Evolutionary conservation across 2,329 filamentous ascomycete genomes (phyloP), one percentile per base, ranked within the genome.

Genomic region (Botrytis sinoallii): DNA sequence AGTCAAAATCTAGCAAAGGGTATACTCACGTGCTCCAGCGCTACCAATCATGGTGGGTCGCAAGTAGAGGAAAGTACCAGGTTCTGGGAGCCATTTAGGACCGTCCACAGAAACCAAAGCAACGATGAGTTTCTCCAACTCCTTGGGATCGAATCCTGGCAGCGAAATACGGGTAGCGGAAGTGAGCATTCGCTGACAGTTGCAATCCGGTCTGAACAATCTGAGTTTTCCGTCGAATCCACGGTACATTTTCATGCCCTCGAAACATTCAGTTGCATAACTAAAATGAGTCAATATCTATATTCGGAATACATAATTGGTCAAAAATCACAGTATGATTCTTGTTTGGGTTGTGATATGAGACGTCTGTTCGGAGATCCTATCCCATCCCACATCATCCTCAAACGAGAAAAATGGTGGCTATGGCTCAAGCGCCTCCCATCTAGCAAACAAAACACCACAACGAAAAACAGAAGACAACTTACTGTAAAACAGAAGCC

Each of bases 191-290:
- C 80, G 76, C 57, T 72, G 84, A 78, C 86, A 86, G 81, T 92
- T 92, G 74, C 85, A 83, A 63, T 87, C 82, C 0, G 90, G 88
- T 60, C 90, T 86, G 84, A 92, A 92, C 40, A 92, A 83, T 64
- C 90, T 87, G 67, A 91, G 83, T 75, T 87, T 87, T 70, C 88
- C 88, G 79, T 92, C 89, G 74, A 85, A 88, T 73, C 94, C 94
- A 69, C 94, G 90, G 86, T 94, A 97, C 70, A 90, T 89, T 84
- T 97, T 97, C 84, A 91, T 86, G 20, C 94, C 94, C 84, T 97
- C 94, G 84, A 97, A 97, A 83, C 94, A 97, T 83, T 95, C 92
- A 66, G 93, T 97, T 18, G 93, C 94, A 83, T 97, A 97, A 42
- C 67, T 75, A 48, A 38, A 20, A 18, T 8, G 25, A 32, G 57